Conservation (phyloP, 441 rosid species). For the Flueggea neowawraea region DNA sequence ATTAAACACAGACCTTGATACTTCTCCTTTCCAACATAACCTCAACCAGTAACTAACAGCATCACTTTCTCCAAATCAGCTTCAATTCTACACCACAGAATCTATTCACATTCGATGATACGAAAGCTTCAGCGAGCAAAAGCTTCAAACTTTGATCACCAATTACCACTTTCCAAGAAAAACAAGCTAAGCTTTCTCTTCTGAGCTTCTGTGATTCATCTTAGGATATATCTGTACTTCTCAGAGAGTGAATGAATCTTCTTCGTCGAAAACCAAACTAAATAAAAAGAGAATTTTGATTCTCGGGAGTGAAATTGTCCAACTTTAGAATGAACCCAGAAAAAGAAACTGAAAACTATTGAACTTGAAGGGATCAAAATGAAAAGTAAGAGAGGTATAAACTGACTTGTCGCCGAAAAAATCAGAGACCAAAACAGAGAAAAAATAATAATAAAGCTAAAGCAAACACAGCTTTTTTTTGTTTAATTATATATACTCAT, state of each 20-base stretch:
- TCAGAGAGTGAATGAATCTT: constrained; percentile 6
- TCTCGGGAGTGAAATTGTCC: neutral
- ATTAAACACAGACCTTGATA: constrained; percentile 17
- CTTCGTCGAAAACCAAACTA: constrained; percentile 1
- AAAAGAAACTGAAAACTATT: neutral
- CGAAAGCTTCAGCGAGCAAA: too few species aligned
- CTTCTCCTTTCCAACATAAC: constrained; percentile 18
- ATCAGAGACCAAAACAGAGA: constrained; percentile 46
- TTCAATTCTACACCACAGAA: too few species aligned
- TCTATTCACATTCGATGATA: too few species aligned
- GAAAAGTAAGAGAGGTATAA: constrained; percentile 12
- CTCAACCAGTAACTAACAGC: constrained; percentile 23
- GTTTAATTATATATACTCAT: constrained; percentile 9
- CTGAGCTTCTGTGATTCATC: constrained; percentile 5
- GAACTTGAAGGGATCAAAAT: constrained; percentile 29
- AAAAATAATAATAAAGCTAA: constrained; percentile 24
- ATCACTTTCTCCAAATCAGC: neutral
- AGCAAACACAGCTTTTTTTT: constrained; percentile 44
- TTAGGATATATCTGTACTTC: constrained; percentile 3
- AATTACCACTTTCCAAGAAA: constrained; percentile 9
- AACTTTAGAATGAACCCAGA: neutral
- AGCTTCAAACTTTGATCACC: neutral
- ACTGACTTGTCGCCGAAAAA: constrained; percentile 74
- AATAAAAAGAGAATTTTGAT: neutral
- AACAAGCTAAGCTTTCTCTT: constrained; percentile 13